A percentile compares a stretch with the other conserved stretches of the same genome.
Conservation (phyloP, 768 basidiomycete genomes). For the Tricholoma saponaceum region DNA sequence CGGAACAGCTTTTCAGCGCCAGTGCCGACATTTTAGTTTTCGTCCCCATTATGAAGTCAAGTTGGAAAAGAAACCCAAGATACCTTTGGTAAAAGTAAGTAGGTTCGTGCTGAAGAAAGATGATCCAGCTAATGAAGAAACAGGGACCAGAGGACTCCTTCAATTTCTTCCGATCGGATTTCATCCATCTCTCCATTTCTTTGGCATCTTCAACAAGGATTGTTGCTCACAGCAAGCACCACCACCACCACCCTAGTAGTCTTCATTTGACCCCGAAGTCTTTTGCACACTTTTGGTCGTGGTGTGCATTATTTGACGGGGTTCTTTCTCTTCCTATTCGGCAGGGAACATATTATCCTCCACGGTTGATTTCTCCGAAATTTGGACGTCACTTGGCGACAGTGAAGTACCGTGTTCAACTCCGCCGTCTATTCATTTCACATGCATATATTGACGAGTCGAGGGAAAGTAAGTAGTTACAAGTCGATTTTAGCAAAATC, state of each 20-base stretch:
- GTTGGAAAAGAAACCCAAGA: slow-evolving; percentile 43
- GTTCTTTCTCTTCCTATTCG: slow-evolving; percentile 78
- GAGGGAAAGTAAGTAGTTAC: slow-evolving; percentile 44
- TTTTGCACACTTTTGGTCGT: slow-evolving; percentile 88
- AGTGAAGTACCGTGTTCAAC: slow-evolving; percentile 80
- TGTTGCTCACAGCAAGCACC: slow-evolving; percentile 5
- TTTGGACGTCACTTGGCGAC: slow-evolving; percentile 87
- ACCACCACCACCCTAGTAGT: slow-evolving; percentile 47
- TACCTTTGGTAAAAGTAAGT: slow-evolving; percentile 45
- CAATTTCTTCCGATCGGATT: slow-evolving; percentile 87
- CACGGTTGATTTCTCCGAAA: slow-evolving; percentile 73
- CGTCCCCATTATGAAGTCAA: slow-evolving; percentile 74
- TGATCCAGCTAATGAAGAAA: slow-evolving; percentile 4
- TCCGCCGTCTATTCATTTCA: slow-evolving; percentile 77
- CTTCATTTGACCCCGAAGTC: slow-evolving; percentile 83
- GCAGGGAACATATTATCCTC: slow-evolving; percentile 79
- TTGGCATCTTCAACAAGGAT: slow-evolving; percentile 59
- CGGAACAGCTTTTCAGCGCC: slow-evolving; percentile 64
- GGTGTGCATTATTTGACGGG: slow-evolving; percentile 86
- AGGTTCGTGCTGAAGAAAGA: background rate
- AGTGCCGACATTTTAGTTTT: slow-evolving; percentile 79
- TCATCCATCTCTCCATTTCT: slow-evolving; percentile 88
- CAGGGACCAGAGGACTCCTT: slow-evolving; percentile 68
- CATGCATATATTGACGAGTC: slow-evolving; percentile 85
- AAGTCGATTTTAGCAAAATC: background rate